phyloP scores from a whole-genome alignment of 2,329 filamentous ascomycete genomes.

The Fusarium ambrosium region DNA sequence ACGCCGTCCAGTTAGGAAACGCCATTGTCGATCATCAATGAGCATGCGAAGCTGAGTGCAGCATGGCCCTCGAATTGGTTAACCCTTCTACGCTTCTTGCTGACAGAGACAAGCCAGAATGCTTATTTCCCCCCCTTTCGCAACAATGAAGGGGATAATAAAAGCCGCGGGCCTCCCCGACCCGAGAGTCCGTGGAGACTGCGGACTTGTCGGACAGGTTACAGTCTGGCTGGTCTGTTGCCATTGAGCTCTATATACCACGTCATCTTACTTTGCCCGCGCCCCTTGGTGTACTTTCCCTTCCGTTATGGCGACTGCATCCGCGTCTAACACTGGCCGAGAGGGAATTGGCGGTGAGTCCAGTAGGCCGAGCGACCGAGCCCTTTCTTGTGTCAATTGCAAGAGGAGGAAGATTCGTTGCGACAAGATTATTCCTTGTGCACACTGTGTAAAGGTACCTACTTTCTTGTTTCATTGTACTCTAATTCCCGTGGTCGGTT shows the following conservation, averaged over 20 bases:
- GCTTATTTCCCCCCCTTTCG: background rate
- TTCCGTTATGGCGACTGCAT: background rate
- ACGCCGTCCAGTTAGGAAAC: background rate
- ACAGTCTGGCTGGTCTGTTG: background rate
- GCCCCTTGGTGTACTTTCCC: background rate
- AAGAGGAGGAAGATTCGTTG: constrained; percentile 5
- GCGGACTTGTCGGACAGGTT: background rate
- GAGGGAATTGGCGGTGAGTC: background rate
- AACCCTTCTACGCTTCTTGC: background rate
- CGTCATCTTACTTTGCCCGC: background rate
- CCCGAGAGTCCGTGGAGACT: background rate
- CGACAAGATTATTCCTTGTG: constrained; percentile 1
- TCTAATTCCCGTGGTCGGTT: background rate
- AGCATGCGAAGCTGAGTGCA: background rate
- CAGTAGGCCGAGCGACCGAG: background rate
- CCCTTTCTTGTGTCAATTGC: constrained; percentile 6
- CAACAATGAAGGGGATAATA: background rate
- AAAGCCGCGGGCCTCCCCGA: background rate
- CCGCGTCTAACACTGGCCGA: background rate
- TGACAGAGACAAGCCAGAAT: background rate
- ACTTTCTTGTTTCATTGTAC: background rate
- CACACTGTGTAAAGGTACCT: constrained; percentile 1
- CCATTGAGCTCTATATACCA: background rate
- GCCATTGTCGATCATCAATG: background rate
- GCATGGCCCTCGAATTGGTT: background rate